A percentile compares a stretch with the other conserved stretches of the same genome.
phyloP scores from a whole-genome alignment of 805 yeast species.

The Ogataea paradorogensis region DNA sequence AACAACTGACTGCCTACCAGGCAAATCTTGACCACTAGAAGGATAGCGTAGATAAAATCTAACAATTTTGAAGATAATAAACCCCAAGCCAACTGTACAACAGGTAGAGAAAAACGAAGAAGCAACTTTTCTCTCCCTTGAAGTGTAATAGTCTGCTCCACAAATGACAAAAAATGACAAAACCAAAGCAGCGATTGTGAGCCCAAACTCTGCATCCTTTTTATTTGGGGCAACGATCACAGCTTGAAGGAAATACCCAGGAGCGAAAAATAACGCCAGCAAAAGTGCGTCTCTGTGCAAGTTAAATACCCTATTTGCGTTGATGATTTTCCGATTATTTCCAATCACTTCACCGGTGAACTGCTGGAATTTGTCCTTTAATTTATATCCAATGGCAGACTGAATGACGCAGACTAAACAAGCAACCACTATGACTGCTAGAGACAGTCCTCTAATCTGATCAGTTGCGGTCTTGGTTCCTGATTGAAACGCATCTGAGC shows the following conservation, averaged over 20 bases:
- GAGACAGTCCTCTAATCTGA: slow-evolving; percentile 37
- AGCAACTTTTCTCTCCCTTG: slow-evolving; percentile 30
- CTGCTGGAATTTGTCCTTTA: slow-evolving; percentile 18
- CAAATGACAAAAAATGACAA: slow-evolving; percentile 33
- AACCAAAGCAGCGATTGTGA: slow-evolving; percentile 31
- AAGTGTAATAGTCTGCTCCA: slow-evolving; percentile 36
- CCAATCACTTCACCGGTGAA: slow-evolving; percentile 33
- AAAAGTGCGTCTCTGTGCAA: slow-evolving; percentile 35
- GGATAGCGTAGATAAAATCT: slow-evolving; percentile 30
- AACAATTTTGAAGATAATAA: slow-evolving; percentile 40
- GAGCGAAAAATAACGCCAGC: slow-evolving; percentile 39
- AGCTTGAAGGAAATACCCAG: slow-evolving; percentile 44
- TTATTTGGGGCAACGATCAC: slow-evolving; percentile 31
- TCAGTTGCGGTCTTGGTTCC: slow-evolving; percentile 23
- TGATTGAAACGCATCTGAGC: slow-evolving; percentile 2
- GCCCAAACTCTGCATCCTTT: slow-evolving; percentile 38
- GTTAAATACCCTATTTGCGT: slow-evolving; percentile 36
- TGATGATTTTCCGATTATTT: slow-evolving; percentile 33
- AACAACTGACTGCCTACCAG: slow-evolving; percentile 41
- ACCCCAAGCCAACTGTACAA: slow-evolving; percentile 36
- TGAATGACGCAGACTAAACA: slow-evolving; percentile 36
- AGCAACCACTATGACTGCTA: slow-evolving; percentile 38
- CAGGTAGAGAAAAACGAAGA: slow-evolving; percentile 25
- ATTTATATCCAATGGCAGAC: slow-evolving; percentile 22
- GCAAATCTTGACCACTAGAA: slow-evolving; percentile 33